Percentiles rank a stretch among this genome's conserved stretches.
phyloP scores from a whole-genome alignment of 2,329 filamentous ascomycete genomes.

The Orbilia quercus region DNA sequence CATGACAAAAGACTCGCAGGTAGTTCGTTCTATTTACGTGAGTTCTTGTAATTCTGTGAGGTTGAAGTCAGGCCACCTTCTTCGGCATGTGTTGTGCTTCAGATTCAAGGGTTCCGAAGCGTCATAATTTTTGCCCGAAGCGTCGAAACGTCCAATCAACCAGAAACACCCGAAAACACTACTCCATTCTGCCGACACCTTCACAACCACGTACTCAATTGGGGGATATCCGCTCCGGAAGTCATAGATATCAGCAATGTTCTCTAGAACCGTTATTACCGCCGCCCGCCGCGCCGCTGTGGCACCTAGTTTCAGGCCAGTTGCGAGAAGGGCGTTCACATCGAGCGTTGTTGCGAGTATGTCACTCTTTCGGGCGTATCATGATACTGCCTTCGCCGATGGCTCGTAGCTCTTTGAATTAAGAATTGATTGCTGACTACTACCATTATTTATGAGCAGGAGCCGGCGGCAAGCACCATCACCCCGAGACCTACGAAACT shows the following conservation, averaged over 20 bases:
- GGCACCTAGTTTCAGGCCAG: conserved; percentile 42
- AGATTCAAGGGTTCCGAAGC: conserved; percentile 30
- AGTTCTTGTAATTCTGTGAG: conserved; percentile 16
- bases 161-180: conserved; percentile 51
- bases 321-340: conserved; percentile 51
- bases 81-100: conserved; percentile 32
- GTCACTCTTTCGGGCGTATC: conserved; percentile 6
- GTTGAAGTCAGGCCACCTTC: conserved; percentile 53
- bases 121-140: conserved; percentile 50
- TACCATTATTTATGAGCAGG: neutral
- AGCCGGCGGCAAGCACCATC: conserved; percentile 30
- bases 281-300: conserved; percentile 46
- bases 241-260: conserved; percentile 24
- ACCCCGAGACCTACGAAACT: conserved; percentile 31
- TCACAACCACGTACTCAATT: conserved; percentile 19
- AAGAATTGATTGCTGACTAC: conserved; percentile 3
- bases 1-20: no score
- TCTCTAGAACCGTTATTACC: conserved; percentile 50
- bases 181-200: conserved; percentile 44
- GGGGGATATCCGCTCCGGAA: neutral
- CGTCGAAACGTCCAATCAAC: conserved; percentile 18
- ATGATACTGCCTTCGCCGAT: neutral
- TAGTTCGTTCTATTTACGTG: neutral
- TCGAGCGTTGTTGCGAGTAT: conserved; percentile 48
- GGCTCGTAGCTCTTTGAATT: neutral